Evolutionary conservation across 2,329 filamentous ascomycete species (phyloP).

Genomic region (Triangularia verruculosa): DNA sequence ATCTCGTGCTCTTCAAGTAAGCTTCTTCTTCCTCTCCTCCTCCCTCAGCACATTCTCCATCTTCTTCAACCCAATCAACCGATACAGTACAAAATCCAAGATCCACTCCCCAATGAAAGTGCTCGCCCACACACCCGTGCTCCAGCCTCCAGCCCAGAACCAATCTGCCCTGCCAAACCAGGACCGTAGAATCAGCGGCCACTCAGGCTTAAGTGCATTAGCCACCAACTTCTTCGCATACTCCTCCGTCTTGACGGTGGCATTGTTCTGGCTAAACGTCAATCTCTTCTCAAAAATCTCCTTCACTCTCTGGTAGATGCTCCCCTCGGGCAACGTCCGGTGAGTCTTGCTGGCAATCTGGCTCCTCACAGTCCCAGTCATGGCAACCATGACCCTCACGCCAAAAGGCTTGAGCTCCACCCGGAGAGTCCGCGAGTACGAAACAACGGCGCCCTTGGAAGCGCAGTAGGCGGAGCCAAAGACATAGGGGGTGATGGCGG

Average conservation of each 20-base stretch:
- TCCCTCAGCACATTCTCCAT: slow-evolving; percentile 32
- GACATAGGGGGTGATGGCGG: slow-evolving; percentile 49
- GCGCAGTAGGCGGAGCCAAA: slow-evolving; percentile 54
- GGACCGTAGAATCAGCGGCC: slow-evolving; percentile 32
- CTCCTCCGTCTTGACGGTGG: slow-evolving; percentile 42
- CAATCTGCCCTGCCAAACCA: slow-evolving; percentile 43
- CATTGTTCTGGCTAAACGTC: slow-evolving; percentile 47
- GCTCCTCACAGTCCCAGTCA: slow-evolving; percentile 52
- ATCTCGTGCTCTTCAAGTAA: no score
- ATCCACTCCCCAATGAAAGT: slow-evolving; percentile 39
- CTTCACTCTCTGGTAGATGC: slow-evolving; percentile 46
- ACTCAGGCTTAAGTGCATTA: slow-evolving; percentile 39
- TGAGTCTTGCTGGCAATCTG: slow-evolving; percentile 45
- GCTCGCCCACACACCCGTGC: slow-evolving; percentile 31
- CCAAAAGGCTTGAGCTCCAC: slow-evolving; percentile 52
- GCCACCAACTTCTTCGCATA: slow-evolving; percentile 45
- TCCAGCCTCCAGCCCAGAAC: slow-evolving; percentile 41
- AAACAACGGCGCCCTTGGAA: slow-evolving; percentile 53
- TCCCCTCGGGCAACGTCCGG: slow-evolving; percentile 42
- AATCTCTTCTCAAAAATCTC: slow-evolving; percentile 47
- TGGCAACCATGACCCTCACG: slow-evolving; percentile 56
- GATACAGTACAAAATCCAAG: slow-evolving; percentile 35
- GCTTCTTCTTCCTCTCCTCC: slow-evolving; percentile 28
- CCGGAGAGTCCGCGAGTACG: slow-evolving; percentile 53
- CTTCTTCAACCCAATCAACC: slow-evolving; percentile 31